phyloP scores from a whole-genome alignment of 306 rosid species.

The Quercus glauca region DNA sequence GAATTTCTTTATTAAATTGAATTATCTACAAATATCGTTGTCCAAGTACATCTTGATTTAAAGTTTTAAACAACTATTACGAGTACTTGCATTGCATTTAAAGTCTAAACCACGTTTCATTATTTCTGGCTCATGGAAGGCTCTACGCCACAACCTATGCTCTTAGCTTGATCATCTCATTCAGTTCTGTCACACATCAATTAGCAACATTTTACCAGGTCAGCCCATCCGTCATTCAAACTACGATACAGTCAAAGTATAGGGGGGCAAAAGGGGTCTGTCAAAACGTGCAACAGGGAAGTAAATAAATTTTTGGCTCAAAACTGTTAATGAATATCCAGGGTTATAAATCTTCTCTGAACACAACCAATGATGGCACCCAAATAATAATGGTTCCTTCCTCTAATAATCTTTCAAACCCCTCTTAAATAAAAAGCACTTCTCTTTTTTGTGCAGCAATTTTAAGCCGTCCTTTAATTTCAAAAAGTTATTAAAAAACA shows the following conservation, averaged over 20 bases:
- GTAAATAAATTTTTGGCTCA: slow-evolving; percentile 36
- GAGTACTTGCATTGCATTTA: no score
- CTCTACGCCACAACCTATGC: not conserved
- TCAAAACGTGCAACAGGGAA: slow-evolving; percentile 31
- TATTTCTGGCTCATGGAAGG: not conserved
- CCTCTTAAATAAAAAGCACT: slow-evolving; percentile 46
- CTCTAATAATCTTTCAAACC: slow-evolving; percentile 31
- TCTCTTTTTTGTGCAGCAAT: slow-evolving; percentile 32
- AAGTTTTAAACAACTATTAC: no score
- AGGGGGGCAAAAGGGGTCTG: slow-evolving; percentile 34
- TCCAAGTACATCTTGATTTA: no score
- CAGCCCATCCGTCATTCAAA: slow-evolving; percentile 43
- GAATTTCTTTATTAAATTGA: no score
- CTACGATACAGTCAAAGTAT: slow-evolving; percentile 29
- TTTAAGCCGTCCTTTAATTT: slow-evolving; percentile 25
- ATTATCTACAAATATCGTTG: no score
- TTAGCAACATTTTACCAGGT: slow-evolving; percentile 37
- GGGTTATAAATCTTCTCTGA: slow-evolving; percentile 65
- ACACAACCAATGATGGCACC: slow-evolving; percentile 78
- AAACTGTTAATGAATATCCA: slow-evolving; percentile 40
- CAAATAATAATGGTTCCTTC: slow-evolving; percentile 57
- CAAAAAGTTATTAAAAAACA: not conserved
- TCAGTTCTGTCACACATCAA: slow-evolving; percentile 8
- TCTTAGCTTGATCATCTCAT: not conserved
- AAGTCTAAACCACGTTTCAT: no score